Evolutionary conservation across 805 yeast species (phyloP).

Genomic region (Metschnikowia lunata): DNA sequence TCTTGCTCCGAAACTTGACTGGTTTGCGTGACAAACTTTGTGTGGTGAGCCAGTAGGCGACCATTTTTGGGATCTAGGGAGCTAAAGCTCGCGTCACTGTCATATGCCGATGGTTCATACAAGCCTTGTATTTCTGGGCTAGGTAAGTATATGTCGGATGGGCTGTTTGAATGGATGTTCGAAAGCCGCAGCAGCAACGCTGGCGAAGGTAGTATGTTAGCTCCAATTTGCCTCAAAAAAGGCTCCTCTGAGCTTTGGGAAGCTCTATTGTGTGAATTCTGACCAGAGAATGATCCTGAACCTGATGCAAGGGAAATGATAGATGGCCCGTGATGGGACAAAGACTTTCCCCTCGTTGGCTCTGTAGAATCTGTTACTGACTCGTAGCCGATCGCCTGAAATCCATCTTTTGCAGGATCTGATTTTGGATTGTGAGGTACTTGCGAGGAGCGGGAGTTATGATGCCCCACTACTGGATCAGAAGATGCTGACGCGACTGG

Average conservation of each 20-base stretch:
- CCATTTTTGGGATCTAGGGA: conserved; percentile 12
- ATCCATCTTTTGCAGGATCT: conserved; percentile 12
- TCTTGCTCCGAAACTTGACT: not conserved
- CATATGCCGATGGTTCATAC: conserved; percentile 2
- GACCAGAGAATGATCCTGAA: conserved; percentile 2
- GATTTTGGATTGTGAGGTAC: not conserved
- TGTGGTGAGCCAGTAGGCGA: not conserved
- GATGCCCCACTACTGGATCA: not conserved
- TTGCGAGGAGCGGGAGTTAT: not conserved
- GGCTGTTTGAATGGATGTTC: not conserved
- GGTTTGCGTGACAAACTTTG: not conserved
- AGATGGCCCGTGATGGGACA: conserved; percentile 9
- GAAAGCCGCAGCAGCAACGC: not conserved
- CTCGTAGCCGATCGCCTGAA: conserved; percentile 38
- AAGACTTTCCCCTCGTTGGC: conserved; percentile 25
- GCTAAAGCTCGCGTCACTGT: conserved; percentile 11
- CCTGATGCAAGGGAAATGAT: conserved; percentile 3
- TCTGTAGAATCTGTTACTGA: conserved; percentile 22
- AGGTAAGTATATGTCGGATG: not conserved
- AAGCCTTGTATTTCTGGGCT: not conserved
- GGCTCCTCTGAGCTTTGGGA: conserved; percentile 9
- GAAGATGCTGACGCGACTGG: conserved; percentile 2
- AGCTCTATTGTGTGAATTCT: conserved; percentile 5
- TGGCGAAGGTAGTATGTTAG: not conserved
- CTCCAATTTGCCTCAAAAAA: not conserved